Evolutionary conservation across 805 yeast genomes (phyloP), one percentile per base, ranked within the genome.

Genomic region (Soucietia sequanensis): DNA sequence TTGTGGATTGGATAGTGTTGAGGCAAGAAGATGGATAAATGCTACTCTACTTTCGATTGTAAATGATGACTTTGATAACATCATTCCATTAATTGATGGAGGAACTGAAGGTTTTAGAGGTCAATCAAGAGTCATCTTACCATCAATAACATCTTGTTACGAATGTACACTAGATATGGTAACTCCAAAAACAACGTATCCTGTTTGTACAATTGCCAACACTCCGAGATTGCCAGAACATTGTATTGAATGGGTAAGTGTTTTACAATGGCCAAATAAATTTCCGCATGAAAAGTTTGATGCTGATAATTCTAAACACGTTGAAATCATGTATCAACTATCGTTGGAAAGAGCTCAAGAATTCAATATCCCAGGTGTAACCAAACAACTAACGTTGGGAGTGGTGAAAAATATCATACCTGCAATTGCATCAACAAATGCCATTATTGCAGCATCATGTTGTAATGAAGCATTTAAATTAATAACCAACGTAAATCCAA

Each of bases 71-170:
- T 46, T 54, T 20, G 46, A 51, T 28, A 47, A 50, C 12, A 36
- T 68, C 12, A 56, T 68, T 2, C 74, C 74, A 1, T 39, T 91
- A 53, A 78, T 93, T 11, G 99, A 91, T 55, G 97, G 97, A 4
- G 99, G 97, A 3, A 84, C 96, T 0, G 98, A 91, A 54, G 97
- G 97, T 0, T 83, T 91, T 52, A 75, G 84, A 44, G 99, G 99
- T 3, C 96, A 91, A 50, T 76, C 89, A 10, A 80, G 95, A 49
- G 83, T 88, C 10, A 88, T 91, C 24, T 60, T 89, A 12, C 98
- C 99, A 1, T 79, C 87, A 0, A 59, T 88, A 20, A 78, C 91
- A 0, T 84, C 96, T 0, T 91, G 99, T 60, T 91, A 87, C 64
- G 98, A 91, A 56, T 91, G 99, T 52, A 84, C 95, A 4, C 65